These are phyloP conservation scores for Cytospora piceae DNA, from an alignment of 2,329 filamentous ascomycete species.

Conservation along the genomic window DNA sequence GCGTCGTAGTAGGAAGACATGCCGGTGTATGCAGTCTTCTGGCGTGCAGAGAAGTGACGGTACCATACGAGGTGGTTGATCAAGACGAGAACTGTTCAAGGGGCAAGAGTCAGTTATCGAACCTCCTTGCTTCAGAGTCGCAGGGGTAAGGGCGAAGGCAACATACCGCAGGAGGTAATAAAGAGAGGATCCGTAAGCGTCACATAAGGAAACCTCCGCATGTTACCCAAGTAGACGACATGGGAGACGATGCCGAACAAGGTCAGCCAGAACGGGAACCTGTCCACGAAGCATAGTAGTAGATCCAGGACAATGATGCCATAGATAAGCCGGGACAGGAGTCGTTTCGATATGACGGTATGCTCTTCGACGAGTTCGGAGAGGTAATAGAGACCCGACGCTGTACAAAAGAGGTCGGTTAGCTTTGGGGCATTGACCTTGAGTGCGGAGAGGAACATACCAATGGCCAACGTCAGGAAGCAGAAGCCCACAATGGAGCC, in stretches of 20 bases:
- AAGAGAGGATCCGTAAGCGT: conserved; percentile 88
- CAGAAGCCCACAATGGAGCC: conserved; percentile 87
- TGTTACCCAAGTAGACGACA: conserved; percentile 84
- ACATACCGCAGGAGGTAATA: conserved; percentile 76
- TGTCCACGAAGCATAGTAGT: conserved; percentile 77
- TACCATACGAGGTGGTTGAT: conserved; percentile 97
- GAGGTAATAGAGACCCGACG: conserved; percentile 97
- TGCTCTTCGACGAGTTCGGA: conserved; percentile 98
- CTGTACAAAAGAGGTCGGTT: conserved; percentile 46
- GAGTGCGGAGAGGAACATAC: conserved; percentile 49
- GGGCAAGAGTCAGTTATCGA: conserved; percentile 1
- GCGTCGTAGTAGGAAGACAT: conserved; percentile 65
- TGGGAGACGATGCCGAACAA: conserved; percentile 79
- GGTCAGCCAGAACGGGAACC: conserved; percentile 79
- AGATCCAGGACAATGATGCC: conserved; percentile 73
- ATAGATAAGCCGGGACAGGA: conserved; percentile 88
- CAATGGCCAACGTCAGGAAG: conserved; percentile 93
- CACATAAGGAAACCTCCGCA: conserved; percentile 74
- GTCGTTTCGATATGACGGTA: conserved; percentile 85
- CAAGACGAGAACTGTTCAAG: conserved; percentile 70
- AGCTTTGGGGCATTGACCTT: not conserved
- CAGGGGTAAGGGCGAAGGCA: not conserved
- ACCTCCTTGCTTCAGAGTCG: not conserved
- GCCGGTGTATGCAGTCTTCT: conserved; percentile 60
- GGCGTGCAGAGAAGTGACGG: conserved; percentile 77